A percentile compares a stretch with the other conserved stretches of the same genome.
phyloP scores from a whole-genome alignment of 2,329 filamentous ascomycete genomes.

The Aspergillus sp. region DNA sequence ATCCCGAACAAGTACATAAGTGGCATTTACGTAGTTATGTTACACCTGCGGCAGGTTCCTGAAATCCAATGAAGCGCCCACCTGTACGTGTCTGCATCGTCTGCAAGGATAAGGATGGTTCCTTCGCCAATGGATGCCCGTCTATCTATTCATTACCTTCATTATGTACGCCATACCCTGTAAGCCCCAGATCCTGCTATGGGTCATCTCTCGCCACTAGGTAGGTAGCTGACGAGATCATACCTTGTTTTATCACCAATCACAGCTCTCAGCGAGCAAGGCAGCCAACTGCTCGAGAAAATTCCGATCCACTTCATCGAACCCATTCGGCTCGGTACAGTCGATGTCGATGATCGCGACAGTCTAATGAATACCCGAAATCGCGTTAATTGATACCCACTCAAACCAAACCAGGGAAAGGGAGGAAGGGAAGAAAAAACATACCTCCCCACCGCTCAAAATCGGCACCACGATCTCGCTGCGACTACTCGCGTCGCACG shows the following conservation, averaged over 20 bases:
- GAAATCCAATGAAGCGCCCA: too few relatives aligned
- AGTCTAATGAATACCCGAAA: constrained; percentile 29
- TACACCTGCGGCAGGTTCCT: too few relatives aligned
- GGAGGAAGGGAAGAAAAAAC: constrained; percentile 14
- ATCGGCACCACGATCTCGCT: constrained; percentile 54
- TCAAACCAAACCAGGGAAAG: not conserved
- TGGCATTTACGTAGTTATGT: too few relatives aligned
- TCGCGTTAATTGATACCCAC: constrained; percentile 1
- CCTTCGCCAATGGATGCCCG: too few relatives aligned
- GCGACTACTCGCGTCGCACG: constrained; percentile 48
- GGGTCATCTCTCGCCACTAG: too few relatives aligned
- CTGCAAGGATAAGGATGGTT: too few relatives aligned
- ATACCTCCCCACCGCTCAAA: constrained; percentile 39
- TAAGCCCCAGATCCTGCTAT: too few relatives aligned
- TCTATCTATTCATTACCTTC: too few relatives aligned
- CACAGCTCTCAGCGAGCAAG: constrained; percentile 42
- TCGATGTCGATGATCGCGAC: constrained; percentile 52
- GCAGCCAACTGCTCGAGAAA: constrained; percentile 43
- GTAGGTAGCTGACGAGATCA: too few relatives aligned
- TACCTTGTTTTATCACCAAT: constrained; percentile 30
- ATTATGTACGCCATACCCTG: too few relatives aligned
- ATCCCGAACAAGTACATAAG: too few relatives aligned
- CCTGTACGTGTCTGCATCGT: too few relatives aligned
- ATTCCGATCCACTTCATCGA: constrained; percentile 46
- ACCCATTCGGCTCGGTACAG: constrained; percentile 43